A percentile compares a stretch with the other conserved stretches of the same genome.
Conservation (phyloP, 257 asterid species). For the Osmanthus fragrans region DNA sequence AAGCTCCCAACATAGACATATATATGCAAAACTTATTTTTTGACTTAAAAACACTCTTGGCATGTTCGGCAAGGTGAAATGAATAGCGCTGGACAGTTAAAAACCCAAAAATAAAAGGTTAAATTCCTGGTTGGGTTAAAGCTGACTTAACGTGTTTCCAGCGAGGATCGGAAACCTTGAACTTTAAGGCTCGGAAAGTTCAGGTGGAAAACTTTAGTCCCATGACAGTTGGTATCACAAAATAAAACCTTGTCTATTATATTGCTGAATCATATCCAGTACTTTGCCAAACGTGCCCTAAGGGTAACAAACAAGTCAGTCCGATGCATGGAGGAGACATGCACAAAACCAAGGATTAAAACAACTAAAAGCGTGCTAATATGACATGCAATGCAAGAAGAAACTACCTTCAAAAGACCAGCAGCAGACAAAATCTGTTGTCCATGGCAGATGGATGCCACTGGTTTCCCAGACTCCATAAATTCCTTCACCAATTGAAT, state of each 20-base stretch:
- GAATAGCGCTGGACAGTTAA: not conserved
- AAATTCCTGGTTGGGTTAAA: no score
- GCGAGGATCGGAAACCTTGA: no score
- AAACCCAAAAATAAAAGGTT: not conserved
- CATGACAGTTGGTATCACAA: not conserved
- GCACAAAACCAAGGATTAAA: not conserved
- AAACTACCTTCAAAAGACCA: conserved; percentile 79
- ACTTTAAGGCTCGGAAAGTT: no score
- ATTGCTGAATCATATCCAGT: not conserved
- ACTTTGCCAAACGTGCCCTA: not conserved
- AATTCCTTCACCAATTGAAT: conserved; percentile 69
- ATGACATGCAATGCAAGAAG: not conserved
- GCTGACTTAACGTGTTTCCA: no score
- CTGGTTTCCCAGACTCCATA: conserved; percentile 79
- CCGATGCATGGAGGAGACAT: not conserved
- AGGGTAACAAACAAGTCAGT: not conserved
- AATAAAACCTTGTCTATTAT: not conserved
- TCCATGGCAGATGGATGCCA: conserved; percentile 97
- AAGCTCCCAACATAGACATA: not conserved
- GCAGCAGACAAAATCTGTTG: conserved; percentile 98
- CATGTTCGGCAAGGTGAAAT: not conserved
- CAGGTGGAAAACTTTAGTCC: no score
- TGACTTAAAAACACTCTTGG: not conserved
- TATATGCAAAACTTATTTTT: not conserved
- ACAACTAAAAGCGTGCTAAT: not conserved